Percentiles rank a stretch among this genome's conserved stretches.
Evolutionary conservation across 2,329 filamentous ascomycete species (phyloP).

Genomic region (Chaetomium sp.): DNA sequence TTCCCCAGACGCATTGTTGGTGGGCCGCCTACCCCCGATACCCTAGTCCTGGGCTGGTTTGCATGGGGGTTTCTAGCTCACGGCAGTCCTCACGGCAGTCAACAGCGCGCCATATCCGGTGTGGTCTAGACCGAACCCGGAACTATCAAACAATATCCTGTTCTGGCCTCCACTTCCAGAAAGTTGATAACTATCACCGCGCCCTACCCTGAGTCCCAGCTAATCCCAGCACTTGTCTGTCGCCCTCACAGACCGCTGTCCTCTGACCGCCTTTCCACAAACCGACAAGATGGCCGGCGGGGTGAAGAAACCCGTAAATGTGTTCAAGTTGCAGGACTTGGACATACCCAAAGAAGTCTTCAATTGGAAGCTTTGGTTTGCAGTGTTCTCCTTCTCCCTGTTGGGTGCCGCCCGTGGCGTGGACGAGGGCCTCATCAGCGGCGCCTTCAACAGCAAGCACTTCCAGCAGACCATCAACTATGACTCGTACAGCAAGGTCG

Average conservation of each 20-base stretch:
- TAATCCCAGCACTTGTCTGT: neutral
- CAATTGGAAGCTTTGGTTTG: conserved; percentile 79
- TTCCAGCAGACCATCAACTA: conserved; percentile 64
- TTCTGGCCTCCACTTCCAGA: neutral
- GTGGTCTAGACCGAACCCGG: neutral
- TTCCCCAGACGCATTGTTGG: neutral
- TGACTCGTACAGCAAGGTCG: conserved; percentile 52
- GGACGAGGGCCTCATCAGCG: conserved; percentile 79
- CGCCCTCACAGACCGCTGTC: neutral
- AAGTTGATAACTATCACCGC: neutral
- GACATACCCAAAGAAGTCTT: conserved; percentile 70
- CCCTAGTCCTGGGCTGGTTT: neutral
- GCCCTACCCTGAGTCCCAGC: neutral
- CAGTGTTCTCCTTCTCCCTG: conserved; percentile 71
- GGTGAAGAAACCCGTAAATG: conserved; percentile 59
- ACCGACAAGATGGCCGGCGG: conserved; percentile 49
- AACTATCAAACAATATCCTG: neutral
- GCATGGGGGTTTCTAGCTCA: neutral
- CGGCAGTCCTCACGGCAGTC: neutral
- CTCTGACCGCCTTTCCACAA: neutral
- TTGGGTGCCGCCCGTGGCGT: conserved; percentile 76
- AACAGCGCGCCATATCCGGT: neutral
- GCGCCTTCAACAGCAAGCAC: conserved; percentile 67
- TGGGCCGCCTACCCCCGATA: neutral
- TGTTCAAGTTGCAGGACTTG: conserved; percentile 66